Base-by-base conservation (phyloP, 768 basidiomycete genomes). In the Trametes coccinea region DNA sequence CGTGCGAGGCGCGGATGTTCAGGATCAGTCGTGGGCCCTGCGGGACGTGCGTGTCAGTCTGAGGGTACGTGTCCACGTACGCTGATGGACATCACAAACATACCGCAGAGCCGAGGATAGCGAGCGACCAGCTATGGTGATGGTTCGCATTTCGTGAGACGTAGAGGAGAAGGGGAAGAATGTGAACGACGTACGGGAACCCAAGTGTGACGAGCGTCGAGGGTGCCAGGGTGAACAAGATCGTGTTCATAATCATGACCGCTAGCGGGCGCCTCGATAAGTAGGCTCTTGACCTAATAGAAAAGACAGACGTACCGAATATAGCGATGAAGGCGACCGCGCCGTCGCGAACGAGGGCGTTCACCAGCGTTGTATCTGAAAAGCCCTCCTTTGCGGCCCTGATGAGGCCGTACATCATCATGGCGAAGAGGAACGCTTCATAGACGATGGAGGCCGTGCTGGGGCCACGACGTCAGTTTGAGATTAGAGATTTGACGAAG, bases 241-340 rank as follows among this genome's bases (percentile, higher is more conserved):
- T 47, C 1, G 64, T 61, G 56, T 65, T 65, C 47, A 55, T 47
- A 14, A 65, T 40, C 64, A 65, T 65, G 5, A 59, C 53, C 56
- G 45, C 64, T 65, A 46, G 10, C 4, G 16, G 9, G 4, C 3
- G 22, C 22, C 22, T 22, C 22, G 22, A 22, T 22, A 22, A 22
- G 22, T 22, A 22, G 22, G 22, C 5, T 16, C 27, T 5, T 9
- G 27, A 9, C 7, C 27, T 14, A 14, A 22, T 11, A 5, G 13
- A 7, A 5, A 37, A 33, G 9, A 22, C 22, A 7, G 30, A 47
- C 69, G n/a, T 30, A 72, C 71, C 33, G 47, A 70, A 71, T n/a
- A 72, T 59, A 22, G 69, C 66, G 5, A 62, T 43, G 48, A 70
- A 72, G 0, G 70, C 70, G 60, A 68, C 66, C 37, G 69, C 66